Base-by-base conservation (phyloP, 768 basidiomycete genomes). In the Termitomyces sp. region DNA sequence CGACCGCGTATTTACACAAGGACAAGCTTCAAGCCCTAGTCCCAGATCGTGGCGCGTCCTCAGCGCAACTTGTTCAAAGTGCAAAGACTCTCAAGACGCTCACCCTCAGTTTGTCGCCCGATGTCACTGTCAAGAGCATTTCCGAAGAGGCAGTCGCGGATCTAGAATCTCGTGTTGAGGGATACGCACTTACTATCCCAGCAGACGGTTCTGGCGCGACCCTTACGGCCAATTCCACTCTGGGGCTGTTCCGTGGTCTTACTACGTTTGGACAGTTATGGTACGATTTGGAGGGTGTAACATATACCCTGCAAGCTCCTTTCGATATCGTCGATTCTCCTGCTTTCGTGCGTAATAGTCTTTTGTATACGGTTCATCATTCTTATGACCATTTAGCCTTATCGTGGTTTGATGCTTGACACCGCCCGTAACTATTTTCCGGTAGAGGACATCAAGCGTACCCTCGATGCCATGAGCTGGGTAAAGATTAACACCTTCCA, bases 401-500 rank as follows among this genome's bases (percentile, higher is more conserved):
- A 86, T 68, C 85, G 92, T 34, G 90, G 88, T 18, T 76, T 92
- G 50, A 82, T 91, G 82, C 76, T 94, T 27, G 92, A 94, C 67
- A 93, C 92, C 2, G 76, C 90, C 1, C 76, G 91, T 39, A 87
- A 92, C 73, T 94, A 74, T 72, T 87, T 84, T 73, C 81, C 86
- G 9, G 80, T 86, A 4, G 58, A 73, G 5, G 87, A 86, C 65
- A 83, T 89, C 69, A 76, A 83, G 65, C 81, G 86, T 55, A 87
- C 85, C 0, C 72, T 94, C 33, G 87, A 91, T 61, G 85, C 88
- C 6, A 91, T 91, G 88, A 84, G 84, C 66, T 84, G 83, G 81
- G 84, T 85, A 63, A 93, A 90, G 84, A 80, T 91, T 51, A 92
- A 86, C 70, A 83, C 82, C 1, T 81, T 94, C 64, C 90, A 94